A percentile compares a stretch with the other conserved stretches of the same genome.
Evolutionary conservation across 208 protist genomes (phyloP).

Genomic region (Endotrypanum monterogeii): DNA sequence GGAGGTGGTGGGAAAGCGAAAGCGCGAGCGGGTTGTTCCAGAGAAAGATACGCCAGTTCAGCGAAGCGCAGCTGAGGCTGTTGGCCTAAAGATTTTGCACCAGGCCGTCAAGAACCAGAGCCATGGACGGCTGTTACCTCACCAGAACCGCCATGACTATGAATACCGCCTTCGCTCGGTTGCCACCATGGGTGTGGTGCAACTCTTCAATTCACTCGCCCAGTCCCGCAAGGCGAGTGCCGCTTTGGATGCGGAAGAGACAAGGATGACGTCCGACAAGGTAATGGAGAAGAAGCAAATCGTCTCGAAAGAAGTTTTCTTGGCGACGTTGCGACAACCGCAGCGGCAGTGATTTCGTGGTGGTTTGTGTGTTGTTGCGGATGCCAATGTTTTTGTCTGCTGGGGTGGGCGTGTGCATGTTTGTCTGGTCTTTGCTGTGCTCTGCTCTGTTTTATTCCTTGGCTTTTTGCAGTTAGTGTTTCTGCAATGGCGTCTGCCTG

Average conservation of each 20-base stretch:
- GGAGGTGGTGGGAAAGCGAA: constrained; percentile 56
- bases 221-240: constrained; percentile 71
- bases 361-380: no score
- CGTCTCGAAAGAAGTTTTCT: constrained; percentile 77
- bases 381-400: background rate
- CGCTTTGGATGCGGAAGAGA: constrained; percentile 48
- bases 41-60: constrained; percentile 37
- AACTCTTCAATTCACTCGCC: constrained; percentile 87
- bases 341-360: constrained; percentile 16
- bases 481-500: background rate
- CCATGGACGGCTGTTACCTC: constrained; percentile 73
- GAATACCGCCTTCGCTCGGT: constrained; percentile 84
- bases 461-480: background rate
- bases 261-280: constrained; percentile 74
- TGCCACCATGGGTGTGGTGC: constrained; percentile 84
- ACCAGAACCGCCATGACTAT: constrained; percentile 86
- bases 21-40: constrained; percentile 37
- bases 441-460: background rate
- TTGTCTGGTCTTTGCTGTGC: background rate
- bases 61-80: constrained; percentile 56
- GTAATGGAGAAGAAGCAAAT: constrained; percentile 73
- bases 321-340: constrained; percentile 69
- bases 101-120: constrained; percentile 79
- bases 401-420: background rate
- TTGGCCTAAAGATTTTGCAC: constrained; percentile 71